A percentile compares a stretch with the other conserved stretches of the same genome.
phyloP scores from a whole-genome alignment of 2,329 filamentous ascomycete genomes.

The Aureobasidium sp. region DNA sequence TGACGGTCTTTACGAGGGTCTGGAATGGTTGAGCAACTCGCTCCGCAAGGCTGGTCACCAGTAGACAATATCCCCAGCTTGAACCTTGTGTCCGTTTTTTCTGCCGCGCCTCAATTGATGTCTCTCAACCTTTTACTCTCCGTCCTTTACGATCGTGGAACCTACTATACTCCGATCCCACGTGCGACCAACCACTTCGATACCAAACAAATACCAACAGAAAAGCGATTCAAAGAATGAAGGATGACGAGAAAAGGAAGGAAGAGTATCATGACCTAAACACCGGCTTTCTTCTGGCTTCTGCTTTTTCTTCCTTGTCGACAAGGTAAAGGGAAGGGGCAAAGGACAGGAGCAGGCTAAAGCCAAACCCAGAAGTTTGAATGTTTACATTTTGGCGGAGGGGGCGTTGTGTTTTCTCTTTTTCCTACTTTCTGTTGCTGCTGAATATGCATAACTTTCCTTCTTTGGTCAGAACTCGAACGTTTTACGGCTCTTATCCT shows the following conservation, averaged over 20 bases:
- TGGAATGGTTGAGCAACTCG: slow-evolving; percentile 54
- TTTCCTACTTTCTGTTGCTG: background rate
- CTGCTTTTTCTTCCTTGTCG: background rate
- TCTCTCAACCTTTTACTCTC: slow-evolving; percentile 8
- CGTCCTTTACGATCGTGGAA: slow-evolving; percentile 1
- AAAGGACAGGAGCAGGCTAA: background rate
- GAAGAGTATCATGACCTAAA: background rate
- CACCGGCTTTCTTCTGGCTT: background rate
- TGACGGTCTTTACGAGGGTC: slow-evolving; percentile 99
- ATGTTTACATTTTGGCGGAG: slow-evolving; percentile 3
- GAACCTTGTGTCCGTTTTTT: background rate
- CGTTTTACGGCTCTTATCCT: background rate
- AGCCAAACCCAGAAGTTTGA: background rate
- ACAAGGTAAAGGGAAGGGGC: background rate
- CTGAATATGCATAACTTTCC: slow-evolving; percentile 8
- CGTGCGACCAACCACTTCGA: background rate
- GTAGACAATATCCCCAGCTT: slow-evolving; percentile 22
- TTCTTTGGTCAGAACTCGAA: slow-evolving; percentile 7
- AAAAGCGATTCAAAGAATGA: slow-evolving; percentile 2
- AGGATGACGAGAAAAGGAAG: background rate
- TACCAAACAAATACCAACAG: background rate
- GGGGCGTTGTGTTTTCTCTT: background rate
- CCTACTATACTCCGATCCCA: background rate
- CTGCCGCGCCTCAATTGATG: slow-evolving; percentile 8
- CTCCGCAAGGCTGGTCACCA: slow-evolving; percentile 46